phyloP scores from a whole-genome alignment of 805 yeast genomes.

The Metschnikowia noctiluminum region DNA sequence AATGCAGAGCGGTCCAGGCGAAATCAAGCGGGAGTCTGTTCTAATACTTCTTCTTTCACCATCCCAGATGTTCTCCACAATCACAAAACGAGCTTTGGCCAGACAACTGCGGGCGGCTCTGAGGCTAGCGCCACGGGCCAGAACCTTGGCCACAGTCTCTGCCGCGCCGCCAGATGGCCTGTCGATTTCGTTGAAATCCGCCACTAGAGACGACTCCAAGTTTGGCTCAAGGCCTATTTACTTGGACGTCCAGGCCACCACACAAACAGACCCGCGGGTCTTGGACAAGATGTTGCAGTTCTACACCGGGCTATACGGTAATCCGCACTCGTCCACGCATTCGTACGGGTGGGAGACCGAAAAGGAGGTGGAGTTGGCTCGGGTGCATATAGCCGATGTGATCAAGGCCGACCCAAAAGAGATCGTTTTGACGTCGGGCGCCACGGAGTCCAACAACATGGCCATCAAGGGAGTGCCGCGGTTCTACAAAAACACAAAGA shows the following conservation, averaged over 20 bases:
- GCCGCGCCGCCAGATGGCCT: slow-evolving; percentile 47
- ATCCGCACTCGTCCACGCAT: slow-evolving; percentile 97
- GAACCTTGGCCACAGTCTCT: slow-evolving; percentile 7
- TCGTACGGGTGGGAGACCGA: slow-evolving; percentile 99
- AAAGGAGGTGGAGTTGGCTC: slow-evolving; percentile 81
- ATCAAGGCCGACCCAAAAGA: slow-evolving; percentile 95
- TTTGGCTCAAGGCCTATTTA: slow-evolving; percentile 87
- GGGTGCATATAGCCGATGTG: slow-evolving; percentile 75
- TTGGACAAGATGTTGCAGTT: slow-evolving; percentile 81
- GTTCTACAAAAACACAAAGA: slow-evolving; percentile 84
- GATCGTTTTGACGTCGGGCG: slow-evolving; percentile 95
- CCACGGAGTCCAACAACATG: slow-evolving; percentile 96
- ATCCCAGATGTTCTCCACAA: slow-evolving; percentile 4
- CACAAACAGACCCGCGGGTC: slow-evolving; percentile 97
- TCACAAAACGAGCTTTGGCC: slow-evolving; percentile 1
- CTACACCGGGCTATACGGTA: slow-evolving; percentile 92
- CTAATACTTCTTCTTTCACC: too few species aligned
- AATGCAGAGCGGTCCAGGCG: too few species aligned
- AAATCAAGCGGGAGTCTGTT: too few species aligned
- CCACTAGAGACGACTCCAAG: slow-evolving; percentile 42
- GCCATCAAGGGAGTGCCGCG: slow-evolving; percentile 94
- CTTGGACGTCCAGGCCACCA: slow-evolving; percentile 96
- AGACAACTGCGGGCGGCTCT: neutral
- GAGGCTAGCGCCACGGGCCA: neutral
- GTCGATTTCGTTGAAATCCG: slow-evolving; percentile 40